phyloP scores from a whole-genome alignment of 1,284 basidiomycete genomes.

The Leccinum huronense region DNA sequence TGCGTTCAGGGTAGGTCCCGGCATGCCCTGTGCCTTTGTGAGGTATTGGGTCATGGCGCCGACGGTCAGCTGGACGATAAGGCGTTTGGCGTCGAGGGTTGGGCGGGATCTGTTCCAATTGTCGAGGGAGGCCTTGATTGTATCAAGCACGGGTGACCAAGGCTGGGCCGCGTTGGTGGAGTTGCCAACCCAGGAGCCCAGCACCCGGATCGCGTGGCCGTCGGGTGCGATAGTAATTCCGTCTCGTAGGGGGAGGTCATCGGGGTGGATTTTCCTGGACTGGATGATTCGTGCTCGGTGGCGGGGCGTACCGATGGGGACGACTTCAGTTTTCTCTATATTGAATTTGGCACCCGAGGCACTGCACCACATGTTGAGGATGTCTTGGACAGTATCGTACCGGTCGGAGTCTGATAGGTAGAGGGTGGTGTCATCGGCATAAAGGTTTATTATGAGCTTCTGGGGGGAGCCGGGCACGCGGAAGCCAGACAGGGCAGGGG shows the following conservation, averaged over 20 bases:
- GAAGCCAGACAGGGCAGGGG: not conserved
- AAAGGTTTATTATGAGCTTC: not conserved
- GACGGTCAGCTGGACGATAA: constrained; percentile 13
- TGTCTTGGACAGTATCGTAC: not conserved
- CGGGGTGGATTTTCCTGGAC: constrained; percentile 3
- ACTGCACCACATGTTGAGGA: constrained; percentile 7
- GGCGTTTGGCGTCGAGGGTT: constrained; percentile 9
- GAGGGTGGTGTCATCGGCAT: too few relatives aligned
- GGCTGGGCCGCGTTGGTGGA: not conserved
- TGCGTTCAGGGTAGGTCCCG: not conserved
- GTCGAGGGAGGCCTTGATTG: not conserved
- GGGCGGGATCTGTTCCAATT: constrained; percentile 11
- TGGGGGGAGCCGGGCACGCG: not conserved
- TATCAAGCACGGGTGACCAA: constrained; percentile 6
- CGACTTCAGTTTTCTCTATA: constrained; percentile 19
- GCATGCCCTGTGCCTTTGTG: constrained; percentile 28
- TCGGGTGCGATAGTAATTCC: constrained; percentile 8
- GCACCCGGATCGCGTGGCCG: not conserved
- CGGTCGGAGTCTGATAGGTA: too few relatives aligned
- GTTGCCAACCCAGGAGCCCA: constrained; percentile 22
- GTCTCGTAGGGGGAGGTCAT: accelerated
- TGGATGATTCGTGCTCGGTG: not conserved
- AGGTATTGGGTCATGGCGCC: constrained; percentile 21
- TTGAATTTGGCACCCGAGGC: constrained; percentile 18
- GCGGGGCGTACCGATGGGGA: constrained; percentile 8